phyloP scores from a whole-genome alignment of 768 basidiomycete genomes.

The Tylopilus rubrobrunneus region DNA sequence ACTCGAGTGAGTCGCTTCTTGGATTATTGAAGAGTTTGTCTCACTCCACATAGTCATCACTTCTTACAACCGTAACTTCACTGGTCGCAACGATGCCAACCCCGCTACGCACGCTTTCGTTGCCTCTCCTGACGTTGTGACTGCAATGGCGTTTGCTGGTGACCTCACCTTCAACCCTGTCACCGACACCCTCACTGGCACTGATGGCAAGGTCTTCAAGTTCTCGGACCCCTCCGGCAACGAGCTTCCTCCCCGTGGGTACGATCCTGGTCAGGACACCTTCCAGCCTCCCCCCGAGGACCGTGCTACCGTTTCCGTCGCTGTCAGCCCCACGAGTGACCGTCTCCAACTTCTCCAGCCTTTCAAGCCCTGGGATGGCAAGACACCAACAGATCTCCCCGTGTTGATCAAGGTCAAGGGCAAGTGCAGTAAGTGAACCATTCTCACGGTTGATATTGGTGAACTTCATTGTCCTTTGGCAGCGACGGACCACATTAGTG shows the following conservation, averaged over 20 bases:
- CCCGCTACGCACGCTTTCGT: constrained; percentile 97
- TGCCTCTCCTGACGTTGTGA: constrained; percentile 91
- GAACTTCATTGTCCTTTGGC: constrained; percentile 1
- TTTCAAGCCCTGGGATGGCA: constrained; percentile 90
- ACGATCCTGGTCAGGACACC: constrained; percentile 95
- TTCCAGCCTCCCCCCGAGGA: constrained; percentile 93
- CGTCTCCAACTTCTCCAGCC: constrained; percentile 89
- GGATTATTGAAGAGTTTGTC: neutral
- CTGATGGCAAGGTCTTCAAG: constrained; percentile 96
- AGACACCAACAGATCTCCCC: constrained; percentile 84
- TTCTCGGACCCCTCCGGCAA: constrained; percentile 89
- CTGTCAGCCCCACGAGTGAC: constrained; percentile 79
- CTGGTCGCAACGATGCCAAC: constrained; percentile 99
- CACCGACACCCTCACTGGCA: constrained; percentile 80
- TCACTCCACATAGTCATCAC: constrained; percentile 69
- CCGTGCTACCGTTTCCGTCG: constrained; percentile 79
- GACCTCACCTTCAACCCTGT: constrained; percentile 95
- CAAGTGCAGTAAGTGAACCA: constrained; percentile 83
- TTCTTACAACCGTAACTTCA: constrained; percentile 99
- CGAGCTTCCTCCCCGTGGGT: constrained; percentile 93
- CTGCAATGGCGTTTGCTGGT: constrained; percentile 94
- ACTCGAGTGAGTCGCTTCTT: constrained; percentile 73
- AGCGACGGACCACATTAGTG: constrained; percentile 93
- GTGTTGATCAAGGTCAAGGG: constrained; percentile 97
- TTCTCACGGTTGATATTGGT: neutral